Base-by-base conservation (phyloP, 352 stramenopile species). In the Globisporangium polare region DNA sequence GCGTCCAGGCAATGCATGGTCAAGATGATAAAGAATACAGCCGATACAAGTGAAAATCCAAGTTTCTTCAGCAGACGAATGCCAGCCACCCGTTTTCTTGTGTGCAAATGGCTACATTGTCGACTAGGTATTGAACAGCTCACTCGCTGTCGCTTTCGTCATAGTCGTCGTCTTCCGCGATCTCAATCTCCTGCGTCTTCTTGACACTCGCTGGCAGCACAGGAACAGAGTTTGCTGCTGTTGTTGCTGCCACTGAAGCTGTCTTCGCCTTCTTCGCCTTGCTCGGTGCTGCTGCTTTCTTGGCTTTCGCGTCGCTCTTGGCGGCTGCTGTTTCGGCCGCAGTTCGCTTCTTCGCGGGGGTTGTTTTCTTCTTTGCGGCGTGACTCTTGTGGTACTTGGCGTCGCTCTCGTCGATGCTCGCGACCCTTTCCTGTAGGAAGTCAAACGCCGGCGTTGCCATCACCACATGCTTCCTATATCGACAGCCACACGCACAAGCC, bases 161-260 rank as follows among this genome's bases (percentile, higher is more conserved):
- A 52, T 92, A 90, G 60, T 89, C 62, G 27, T 88, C 79, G 57
- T 92, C 83, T 50, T 92, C 80, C 27, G 84, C 72, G 50, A 92
- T 80, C 15, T 67, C 46, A 46, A 80, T 43, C 33, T 27, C 18
- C 17, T 54, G 26, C 2, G 27, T 17, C 27, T 27, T 54, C 17
- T 54, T 54, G 49, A 4, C 49, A 8, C 49, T 41, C 9, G 49
- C 9, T 3, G 49, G 17, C 1, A 27, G 26, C 26, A 18, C 17
- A 10, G 2, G 7, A 39, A 18, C 22, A 29, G 31, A 37, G 18
- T 8, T 8, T 39, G 52, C 46, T 13, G 56, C 42, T 15, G 58
- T 5, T 46, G 18, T 17, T 53, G 42, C 18, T 5, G 22, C 35
- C 10, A 27, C 27, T 52, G 26, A 45, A 22, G 33, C 20, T 46